Evolutionary conservation across 768 basidiomycete genomes (phyloP).

Genomic region (Tulasnella sp.): DNA sequence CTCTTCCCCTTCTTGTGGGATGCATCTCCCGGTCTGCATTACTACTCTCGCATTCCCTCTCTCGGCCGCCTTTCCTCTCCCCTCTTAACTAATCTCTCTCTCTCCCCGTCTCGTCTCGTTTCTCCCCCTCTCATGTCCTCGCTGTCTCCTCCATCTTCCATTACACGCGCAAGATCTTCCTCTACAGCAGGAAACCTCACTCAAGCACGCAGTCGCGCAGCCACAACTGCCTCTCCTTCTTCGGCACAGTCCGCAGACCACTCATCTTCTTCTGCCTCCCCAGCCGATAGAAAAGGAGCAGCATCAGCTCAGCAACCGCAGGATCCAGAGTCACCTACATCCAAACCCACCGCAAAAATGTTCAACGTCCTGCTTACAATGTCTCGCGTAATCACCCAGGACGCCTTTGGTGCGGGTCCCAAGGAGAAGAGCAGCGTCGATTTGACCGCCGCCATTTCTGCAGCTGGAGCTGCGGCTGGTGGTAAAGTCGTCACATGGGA

Average conservation of each 20-base stretch:
- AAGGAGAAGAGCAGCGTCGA: neutral
- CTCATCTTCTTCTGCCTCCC: constrained; percentile 32
- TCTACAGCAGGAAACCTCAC: constrained; percentile 25
- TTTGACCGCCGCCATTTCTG: neutral
- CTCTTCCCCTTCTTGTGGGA: constrained; percentile 5
- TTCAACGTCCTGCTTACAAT: constrained; percentile 29
- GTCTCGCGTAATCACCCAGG: constrained; percentile 6
- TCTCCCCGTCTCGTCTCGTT: neutral
- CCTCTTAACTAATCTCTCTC: neutral
- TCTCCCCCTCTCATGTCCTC: constrained; percentile 8
- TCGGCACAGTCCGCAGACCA: constrained; percentile 46
- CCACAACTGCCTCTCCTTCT: constrained; percentile 20
- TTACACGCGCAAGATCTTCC: constrained; percentile 23
- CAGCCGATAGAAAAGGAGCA: neutral
- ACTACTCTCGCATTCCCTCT: neutral
- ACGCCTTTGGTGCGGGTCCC: neutral
- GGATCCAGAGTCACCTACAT: neutral
- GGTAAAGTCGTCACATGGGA: neutral
- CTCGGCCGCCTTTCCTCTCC: neutral
- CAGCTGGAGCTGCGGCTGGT: neutral
- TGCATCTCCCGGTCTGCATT: constrained; percentile 11
- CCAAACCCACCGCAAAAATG: constrained; percentile 3
- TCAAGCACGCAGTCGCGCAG: constrained; percentile 20
- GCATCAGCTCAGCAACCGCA: neutral
- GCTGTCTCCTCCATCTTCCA: constrained; percentile 10